Evolutionary conservation across 371 early-diverging fungal species (phyloP), one percentile per base, ranked within the genome.

Genomic region (Saksenaea oblongispora): DNA sequence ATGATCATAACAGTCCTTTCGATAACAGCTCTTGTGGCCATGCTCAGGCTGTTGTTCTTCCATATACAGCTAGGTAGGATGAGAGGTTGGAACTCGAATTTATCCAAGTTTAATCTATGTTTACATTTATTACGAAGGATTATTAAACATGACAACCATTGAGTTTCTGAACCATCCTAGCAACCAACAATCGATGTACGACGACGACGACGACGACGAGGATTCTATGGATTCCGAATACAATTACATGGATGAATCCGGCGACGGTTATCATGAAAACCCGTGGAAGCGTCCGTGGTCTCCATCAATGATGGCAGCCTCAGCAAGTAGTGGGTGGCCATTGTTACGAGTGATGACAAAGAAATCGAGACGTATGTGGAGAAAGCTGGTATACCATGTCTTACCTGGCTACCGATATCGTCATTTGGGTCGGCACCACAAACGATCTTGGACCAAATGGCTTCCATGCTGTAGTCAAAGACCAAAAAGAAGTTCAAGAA

Each of bases 101-200:
- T 31, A n/a, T n/a, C 15, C 11, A 14, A 47, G 34, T 36, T 37
- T 60, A 47, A 37, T 54, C n/a, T 47, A 41, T 34, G 26, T 24
- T 55, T 41, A 62, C 37, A 17, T 31, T 37, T n/a, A 35, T 41
- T 47, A 31, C 28, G 2, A 64, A 76, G 82, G 63, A 17, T 70
- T 54, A 17, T 28, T 80, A 39, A 72, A 78, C 22, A 73, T 79
- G 58, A 84, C 85, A 1, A 87, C 87, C 0, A 74, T 83, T 5
- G 85, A 87, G 55, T 85, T 78, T 36, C 64, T 79, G 13, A 76
- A 67, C 61, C 72, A 60, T 26, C 61, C 71, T 8, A 47, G 54
- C 8, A 37, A 63, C 47, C 69, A 56, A 11, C 61, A 66, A 14
- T 14, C 51, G 0, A 47, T 65, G 39, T 61, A 65, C 42, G 75